Conservation (phyloP, 2,329 filamentous ascomycete genomes). For the Calonectria leucothoes region DNA sequence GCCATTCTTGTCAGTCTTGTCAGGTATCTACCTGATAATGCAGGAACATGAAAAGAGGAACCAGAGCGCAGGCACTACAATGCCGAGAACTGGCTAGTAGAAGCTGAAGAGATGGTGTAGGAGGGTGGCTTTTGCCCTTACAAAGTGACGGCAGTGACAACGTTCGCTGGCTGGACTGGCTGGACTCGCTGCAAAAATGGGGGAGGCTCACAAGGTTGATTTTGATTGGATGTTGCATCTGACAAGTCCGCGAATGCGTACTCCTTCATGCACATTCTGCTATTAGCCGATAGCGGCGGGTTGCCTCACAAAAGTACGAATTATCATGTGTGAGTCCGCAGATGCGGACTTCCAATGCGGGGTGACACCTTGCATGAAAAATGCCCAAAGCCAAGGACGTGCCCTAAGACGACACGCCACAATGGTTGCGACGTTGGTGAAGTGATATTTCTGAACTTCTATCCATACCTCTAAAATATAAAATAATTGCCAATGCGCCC, state of each 20-base stretch:
- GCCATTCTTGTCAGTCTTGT: not conserved
- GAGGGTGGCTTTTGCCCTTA: too few relatives aligned
- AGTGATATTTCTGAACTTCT: not conserved
- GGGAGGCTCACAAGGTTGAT: too few relatives aligned
- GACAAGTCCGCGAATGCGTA: not conserved
- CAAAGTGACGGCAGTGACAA: too few relatives aligned
- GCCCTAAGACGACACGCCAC: not conserved
- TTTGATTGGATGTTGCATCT: not conserved
- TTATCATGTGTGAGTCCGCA: not conserved
- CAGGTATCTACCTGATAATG: too few relatives aligned
- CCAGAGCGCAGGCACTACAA: not conserved
- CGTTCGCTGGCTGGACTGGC: not conserved
- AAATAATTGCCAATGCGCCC: accelerated
- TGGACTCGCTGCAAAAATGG: too few relatives aligned
- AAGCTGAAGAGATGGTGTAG: too few relatives aligned
- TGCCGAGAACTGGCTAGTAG: not conserved
- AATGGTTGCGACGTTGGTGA: not conserved
- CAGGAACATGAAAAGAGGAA: not conserved
- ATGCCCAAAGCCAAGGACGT: not conserved
- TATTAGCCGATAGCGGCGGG: not conserved
- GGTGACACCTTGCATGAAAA: not conserved
- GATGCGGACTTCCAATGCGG: not conserved
- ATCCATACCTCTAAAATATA: too few relatives aligned
- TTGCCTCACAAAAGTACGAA: not conserved
- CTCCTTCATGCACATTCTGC: not conserved